Evolutionary conservation across 192 early-diverging fungal species (phyloP), one percentile per base, ranked within the genome.

Genomic region (Backusella mclennaniae): DNA sequence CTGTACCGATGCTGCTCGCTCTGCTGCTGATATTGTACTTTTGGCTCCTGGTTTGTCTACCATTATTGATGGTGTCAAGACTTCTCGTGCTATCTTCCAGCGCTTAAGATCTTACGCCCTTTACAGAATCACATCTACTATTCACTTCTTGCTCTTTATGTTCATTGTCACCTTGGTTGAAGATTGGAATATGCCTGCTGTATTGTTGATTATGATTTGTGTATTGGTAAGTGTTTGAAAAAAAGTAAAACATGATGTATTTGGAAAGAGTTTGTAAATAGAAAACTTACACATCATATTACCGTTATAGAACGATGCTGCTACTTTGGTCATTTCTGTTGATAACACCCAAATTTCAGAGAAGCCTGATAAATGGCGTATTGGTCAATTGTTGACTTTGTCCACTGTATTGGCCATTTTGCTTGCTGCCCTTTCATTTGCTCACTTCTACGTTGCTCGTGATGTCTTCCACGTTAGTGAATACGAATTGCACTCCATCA

Each of bases 91-190:
- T 59, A 96, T 97, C 74, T 97, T 97, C 86, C 94, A 97, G 84
- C 90, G 95, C 67, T 92, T 96, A 89, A 89, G 94, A 31, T 93
- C 92, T 17, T 96, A 96, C 81, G 93, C 95, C 42, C 79, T 96
- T 70, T 95, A 96, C 81, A 90, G 96, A 79, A 97, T 97, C 79
- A 94, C 96, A 15, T 96, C 95, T 19, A 97, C 95, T 17, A 91
- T 97, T 76, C 95, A 97, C 84, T 97, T 97, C 80, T 83, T 97
- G 89, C 81, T 95, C 76, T 97, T 97, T 88, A 95, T 97, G 89
- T 97, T 97, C 83, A 91, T 96, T 80, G 87, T 95, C 39, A 91
- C 94, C 38, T 85, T 95, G 70, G 90, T 86, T 9, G 92, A 90
- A 79, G 87, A 93, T 70, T 97, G 94, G 92, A 87, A 88, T 71